These are phyloP conservation scores for Lotmaria passim DNA, from an alignment of 208 protist genomes.

Conservation along the genomic window DNA sequence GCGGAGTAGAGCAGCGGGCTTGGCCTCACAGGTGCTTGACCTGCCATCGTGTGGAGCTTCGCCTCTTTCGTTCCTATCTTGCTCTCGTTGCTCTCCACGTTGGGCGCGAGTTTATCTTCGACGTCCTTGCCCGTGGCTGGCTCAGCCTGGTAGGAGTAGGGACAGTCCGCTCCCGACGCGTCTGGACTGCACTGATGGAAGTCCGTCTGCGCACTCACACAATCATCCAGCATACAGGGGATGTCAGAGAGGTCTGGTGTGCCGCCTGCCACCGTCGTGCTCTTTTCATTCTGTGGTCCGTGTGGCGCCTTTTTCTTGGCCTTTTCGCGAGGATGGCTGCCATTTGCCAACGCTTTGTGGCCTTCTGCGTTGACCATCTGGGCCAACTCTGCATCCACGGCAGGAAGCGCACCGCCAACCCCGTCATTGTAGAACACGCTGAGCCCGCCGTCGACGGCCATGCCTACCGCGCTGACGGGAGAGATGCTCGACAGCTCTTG, in stretches of 20 bases:
- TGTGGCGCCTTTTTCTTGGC: background rate
- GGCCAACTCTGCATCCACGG: slow-evolving; percentile 24
- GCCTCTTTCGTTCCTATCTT: background rate
- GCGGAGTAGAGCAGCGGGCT: slow-evolving; percentile 1
- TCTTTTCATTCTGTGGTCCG: slow-evolving; percentile 3
- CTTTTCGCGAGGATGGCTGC: too few relatives aligned
- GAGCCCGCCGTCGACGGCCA: background rate
- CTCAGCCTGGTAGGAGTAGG: background rate
- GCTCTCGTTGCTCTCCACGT: background rate
- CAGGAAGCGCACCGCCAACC: slow-evolving; percentile 5
- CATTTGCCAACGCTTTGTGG: too few relatives aligned
- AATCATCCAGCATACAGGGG: background rate
- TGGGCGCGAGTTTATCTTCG: too few relatives aligned
- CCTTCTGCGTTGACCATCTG: too few relatives aligned
- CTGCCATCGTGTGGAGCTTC: background rate
- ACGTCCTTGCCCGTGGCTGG: background rate
- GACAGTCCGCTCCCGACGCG: background rate
- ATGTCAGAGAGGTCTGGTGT: slow-evolving; percentile 18
- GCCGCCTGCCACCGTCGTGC: background rate
- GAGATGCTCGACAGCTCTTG: slow-evolving; percentile 1
- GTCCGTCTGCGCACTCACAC: slow-evolving; percentile 9
- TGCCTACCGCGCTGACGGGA: slow-evolving; percentile 1
- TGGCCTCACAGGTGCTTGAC: background rate
- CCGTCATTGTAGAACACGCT: slow-evolving; percentile 20
- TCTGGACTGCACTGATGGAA: background rate